These are phyloP conservation scores for Phytophthora europaea DNA, from an alignment of 352 stramenopile species.

Conservation along the genomic window DNA sequence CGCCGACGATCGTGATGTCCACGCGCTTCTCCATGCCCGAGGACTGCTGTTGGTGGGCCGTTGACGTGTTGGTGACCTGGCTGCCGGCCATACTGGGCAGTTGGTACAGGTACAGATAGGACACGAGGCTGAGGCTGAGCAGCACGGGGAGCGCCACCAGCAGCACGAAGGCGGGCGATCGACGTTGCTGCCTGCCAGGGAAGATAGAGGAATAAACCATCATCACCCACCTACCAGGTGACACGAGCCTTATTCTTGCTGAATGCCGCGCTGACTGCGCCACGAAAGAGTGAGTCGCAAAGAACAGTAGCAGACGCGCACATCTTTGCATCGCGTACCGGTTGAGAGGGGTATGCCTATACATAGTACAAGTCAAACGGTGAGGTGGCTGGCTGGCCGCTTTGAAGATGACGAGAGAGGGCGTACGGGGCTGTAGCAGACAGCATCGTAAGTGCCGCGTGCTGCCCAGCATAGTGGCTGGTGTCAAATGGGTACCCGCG, in stretches of 20 bases:
- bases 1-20: conserved; percentile 65
- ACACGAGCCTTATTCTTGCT: neutral
- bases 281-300: too few species aligned
- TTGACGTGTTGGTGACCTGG: conserved; percentile 4
- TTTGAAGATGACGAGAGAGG: neutral
- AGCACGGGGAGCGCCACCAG: conserved; percentile 41
- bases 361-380: neutral
- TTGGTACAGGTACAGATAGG: conserved; percentile 51
- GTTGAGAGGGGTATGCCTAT: neutral
- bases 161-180: conserved; percentile 34
- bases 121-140: conserved; percentile 52
- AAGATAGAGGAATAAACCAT: conserved; percentile 52
- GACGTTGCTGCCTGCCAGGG: conserved; percentile 31
- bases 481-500: neutral
- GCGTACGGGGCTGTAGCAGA: neutral
- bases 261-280: conserved; percentile 6
- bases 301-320: neutral
- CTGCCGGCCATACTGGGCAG: conserved; percentile 33
- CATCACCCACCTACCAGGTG: conserved; percentile 43
- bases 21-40: conserved; percentile 39
- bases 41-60: conserved; percentile 4
- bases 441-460: neutral
- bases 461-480: neutral
- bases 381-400: too few species aligned
- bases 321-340: conserved; percentile 5